Evolutionary conservation across 495 filamentous ascomycete species (phyloP).

Genomic region (Podospora fimiseda): DNA sequence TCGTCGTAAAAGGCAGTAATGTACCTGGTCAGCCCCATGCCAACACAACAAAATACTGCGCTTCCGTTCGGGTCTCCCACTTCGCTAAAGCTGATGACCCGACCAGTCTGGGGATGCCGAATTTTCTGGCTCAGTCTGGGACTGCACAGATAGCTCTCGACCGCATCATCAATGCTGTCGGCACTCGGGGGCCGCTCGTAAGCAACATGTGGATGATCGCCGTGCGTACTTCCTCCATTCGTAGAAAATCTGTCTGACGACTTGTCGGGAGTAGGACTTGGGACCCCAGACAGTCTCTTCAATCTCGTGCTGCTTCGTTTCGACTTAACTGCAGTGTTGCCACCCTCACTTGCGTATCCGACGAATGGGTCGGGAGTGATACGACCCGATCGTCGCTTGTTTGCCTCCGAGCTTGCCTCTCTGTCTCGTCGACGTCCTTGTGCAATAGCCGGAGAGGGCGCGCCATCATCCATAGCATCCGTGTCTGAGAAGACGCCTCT

Average conservation of each 20-base stretch:
- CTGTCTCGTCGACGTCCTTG: constrained; percentile 47
- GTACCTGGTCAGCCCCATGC: constrained; percentile 95
- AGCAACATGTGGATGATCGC: constrained; percentile 30
- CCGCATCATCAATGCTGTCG: constrained; percentile 83
- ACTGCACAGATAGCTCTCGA: constrained; percentile 76
- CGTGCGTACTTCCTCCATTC: constrained; percentile 13
- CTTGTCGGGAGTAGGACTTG: constrained; percentile 34
- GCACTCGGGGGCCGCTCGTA: constrained; percentile 64
- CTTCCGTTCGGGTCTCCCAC: constrained; percentile 89
- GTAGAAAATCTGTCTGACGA: constrained; percentile 24
- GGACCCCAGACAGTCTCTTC: constrained; percentile 42
- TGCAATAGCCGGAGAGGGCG: constrained; percentile 61
- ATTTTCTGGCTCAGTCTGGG: constrained; percentile 84
- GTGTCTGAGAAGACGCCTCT: constrained; percentile 21
- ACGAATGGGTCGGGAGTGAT: constrained; percentile 37
- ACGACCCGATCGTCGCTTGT: constrained; percentile 36
- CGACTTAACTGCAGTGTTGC: constrained; percentile 25
- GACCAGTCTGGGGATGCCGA: constrained; percentile 72
- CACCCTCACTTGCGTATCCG: constrained; percentile 36
- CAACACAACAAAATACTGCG: constrained; percentile 93
- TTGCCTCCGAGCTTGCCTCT: constrained; percentile 30
- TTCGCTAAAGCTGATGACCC: constrained; percentile 91
- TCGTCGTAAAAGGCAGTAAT: constrained; percentile 98
- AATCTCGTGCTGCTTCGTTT: constrained; percentile 44
- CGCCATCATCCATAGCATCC: constrained; percentile 50